These are phyloP conservation scores for Suillus clintonianus DNA, from an alignment of 768 basidiomycete species.

Conservation along the genomic window DNA sequence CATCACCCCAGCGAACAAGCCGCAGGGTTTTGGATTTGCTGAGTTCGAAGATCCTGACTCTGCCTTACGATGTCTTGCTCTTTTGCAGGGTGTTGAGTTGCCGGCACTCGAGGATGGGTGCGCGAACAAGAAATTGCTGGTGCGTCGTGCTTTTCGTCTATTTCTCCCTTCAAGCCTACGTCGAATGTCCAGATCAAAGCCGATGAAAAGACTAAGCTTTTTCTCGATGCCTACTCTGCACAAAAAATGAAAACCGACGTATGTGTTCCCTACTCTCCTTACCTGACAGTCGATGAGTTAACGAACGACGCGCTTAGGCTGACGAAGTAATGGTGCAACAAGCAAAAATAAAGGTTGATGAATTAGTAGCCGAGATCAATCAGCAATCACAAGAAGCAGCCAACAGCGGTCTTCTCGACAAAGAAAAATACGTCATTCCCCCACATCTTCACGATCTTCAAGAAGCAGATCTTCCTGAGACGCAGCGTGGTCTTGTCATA, in stretches of 20 bases:
- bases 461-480: slow-evolving; percentile 96
- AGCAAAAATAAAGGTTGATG: slow-evolving; percentile 64
- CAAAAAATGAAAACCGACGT: slow-evolving; percentile 84
- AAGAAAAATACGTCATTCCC: slow-evolving; percentile 88
- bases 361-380: slow-evolving; percentile 71
- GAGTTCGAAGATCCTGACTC: slow-evolving; percentile 93
- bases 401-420: slow-evolving; percentile 71
- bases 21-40: slow-evolving; percentile 96
- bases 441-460: slow-evolving; percentile 97
- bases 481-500: slow-evolving; percentile 87
- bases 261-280: slow-evolving; percentile 29
- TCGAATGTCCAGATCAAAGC: slow-evolving; percentile 77
- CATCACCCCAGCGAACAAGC: slow-evolving; percentile 89
- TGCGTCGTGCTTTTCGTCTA: slow-evolving; percentile 43
- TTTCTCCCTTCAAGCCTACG: slow-evolving; percentile 38
- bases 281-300: neutral
- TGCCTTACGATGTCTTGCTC: slow-evolving; percentile 72
- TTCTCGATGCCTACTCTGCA: slow-evolving; percentile 82
- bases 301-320: slow-evolving; percentile 42
- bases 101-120: slow-evolving; percentile 63
- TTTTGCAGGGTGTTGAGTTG: slow-evolving; percentile 64
- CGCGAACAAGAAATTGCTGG: slow-evolving; percentile 65
- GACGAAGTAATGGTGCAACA: slow-evolving; percentile 68
- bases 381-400: slow-evolving; percentile 74
- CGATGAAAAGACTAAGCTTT: slow-evolving; percentile 90